Conservation (phyloP, 306 rosid genomes). For the Cucumis melo region DNA sequence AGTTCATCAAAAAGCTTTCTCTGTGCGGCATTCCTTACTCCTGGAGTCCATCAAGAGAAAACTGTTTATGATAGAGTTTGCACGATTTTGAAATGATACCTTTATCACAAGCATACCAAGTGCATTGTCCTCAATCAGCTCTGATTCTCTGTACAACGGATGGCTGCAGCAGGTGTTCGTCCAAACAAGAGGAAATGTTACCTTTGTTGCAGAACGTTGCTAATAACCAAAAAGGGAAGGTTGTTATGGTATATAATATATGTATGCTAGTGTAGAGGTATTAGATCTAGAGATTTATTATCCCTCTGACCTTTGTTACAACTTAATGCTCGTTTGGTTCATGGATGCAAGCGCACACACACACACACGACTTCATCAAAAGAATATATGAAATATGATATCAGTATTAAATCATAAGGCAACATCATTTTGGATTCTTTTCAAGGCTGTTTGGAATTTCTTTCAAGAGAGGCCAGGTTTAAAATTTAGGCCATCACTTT, state of each 20-base stretch:
- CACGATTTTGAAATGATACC: background rate
- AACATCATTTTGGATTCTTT: background rate
- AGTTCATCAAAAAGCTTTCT: slow-evolving; percentile 95
- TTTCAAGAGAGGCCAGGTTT: background rate
- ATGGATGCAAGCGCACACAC: background rate
- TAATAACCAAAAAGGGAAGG: slow-evolving; percentile 3
- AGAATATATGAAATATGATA: background rate
- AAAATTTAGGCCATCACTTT: background rate
- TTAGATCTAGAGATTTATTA: background rate
- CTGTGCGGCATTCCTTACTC: slow-evolving; percentile 93
- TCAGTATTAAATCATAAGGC: background rate
- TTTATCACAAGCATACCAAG: slow-evolving; percentile 29
- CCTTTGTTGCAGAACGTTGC: slow-evolving; percentile 98
- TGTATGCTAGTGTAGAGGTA: background rate
- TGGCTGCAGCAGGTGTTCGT: slow-evolving; percentile 82
- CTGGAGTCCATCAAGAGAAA: slow-evolving; percentile 20
- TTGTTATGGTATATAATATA: background rate
- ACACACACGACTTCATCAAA: too few species aligned
- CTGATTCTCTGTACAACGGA: slow-evolving; percentile 59
- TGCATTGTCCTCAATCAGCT: slow-evolving; percentile 46
- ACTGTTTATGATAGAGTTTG: background rate
- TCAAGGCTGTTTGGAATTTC: background rate
- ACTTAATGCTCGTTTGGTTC: background rate
- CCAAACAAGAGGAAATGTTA: slow-evolving; percentile 98
- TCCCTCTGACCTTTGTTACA: background rate